Conservation (phyloP, 257 asterid genomes). For the Cruciata laevipes region DNA sequence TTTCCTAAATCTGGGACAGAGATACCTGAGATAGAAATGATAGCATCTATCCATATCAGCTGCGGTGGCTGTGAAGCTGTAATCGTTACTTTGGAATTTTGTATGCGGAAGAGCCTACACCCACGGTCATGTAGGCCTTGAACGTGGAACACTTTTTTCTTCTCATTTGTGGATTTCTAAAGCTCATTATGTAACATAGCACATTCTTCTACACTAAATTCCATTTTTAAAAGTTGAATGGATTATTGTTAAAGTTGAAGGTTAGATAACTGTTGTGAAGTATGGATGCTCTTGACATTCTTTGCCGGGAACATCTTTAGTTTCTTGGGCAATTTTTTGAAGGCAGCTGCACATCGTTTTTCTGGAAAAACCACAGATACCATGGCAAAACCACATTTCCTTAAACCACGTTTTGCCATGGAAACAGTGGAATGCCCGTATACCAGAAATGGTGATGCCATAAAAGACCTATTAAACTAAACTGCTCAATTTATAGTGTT, state of each 20-base stretch:
- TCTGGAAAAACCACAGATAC: no score
- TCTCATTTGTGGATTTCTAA: not conserved
- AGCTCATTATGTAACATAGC: not conserved
- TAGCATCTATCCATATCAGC: not conserved
- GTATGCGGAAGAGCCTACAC: not conserved
- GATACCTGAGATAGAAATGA: not conserved
- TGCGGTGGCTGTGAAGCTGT: not conserved
- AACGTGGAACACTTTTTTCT: not conserved
- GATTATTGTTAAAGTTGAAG: not conserved
- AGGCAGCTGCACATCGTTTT: no score
- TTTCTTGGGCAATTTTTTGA: no score
- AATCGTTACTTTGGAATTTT: conserved; percentile 6
- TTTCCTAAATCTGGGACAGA: not conserved
- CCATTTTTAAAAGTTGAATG: no score
- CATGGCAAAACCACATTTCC: no score
- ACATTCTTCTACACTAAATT: not conserved
- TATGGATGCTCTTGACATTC: no score
- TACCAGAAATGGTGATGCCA: conserved; percentile 26
- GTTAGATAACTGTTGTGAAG: no score
- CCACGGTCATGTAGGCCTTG: not conserved
- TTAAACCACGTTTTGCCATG: no score
- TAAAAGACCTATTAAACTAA: not conserved
- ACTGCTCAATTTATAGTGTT: not conserved
- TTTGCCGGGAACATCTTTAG: no score
- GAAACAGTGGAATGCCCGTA: no score